A percentile compares a stretch with the other conserved stretches of the same genome.
These are phyloP conservation scores for Rickenella mellea DNA, from an alignment of 768 basidiomycete genomes.

Conservation along the genomic window DNA sequence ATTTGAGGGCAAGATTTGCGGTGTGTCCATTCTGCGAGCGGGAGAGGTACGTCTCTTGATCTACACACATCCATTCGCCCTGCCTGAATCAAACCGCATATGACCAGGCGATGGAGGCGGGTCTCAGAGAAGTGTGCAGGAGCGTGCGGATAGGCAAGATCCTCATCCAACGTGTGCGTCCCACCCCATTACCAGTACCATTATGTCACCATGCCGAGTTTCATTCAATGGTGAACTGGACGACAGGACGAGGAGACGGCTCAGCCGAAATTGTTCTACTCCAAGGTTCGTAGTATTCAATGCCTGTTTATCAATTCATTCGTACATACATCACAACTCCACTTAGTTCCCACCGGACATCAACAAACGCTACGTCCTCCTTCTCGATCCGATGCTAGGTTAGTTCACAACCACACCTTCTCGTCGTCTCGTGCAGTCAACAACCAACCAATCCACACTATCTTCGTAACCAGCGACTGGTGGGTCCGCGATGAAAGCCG, in stretches of 20 bases:
- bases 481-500: conserved; percentile 95
- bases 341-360: conserved; percentile 87
- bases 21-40: conserved; percentile 88
- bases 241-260: conserved; percentile 89
- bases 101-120: conserved; percentile 90
- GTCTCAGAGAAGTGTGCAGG: conserved; percentile 90
- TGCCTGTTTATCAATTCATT: too few species aligned
- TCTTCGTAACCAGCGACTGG: conserved; percentile 59
- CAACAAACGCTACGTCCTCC: conserved; percentile 79
- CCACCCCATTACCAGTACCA: neutral
- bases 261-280: conserved; percentile 86
- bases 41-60: conserved; percentile 56
- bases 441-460: conserved; percentile 10
- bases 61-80: neutral
- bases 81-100: conserved; percentile 1
- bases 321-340: neutral
- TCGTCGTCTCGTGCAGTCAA: neutral
- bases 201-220: neutral
- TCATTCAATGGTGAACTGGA: neutral
- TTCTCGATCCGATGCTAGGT: conserved; percentile 98
- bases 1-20: conserved; percentile 94
- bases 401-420: conserved; percentile 14
- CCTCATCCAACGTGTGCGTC: conserved; percentile 81
- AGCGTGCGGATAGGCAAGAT: conserved; percentile 96
- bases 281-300: conserved; percentile 42